phyloP scores from a whole-genome alignment of 768 basidiomycete genomes.

The Pulveroboletus ravenelii region DNA sequence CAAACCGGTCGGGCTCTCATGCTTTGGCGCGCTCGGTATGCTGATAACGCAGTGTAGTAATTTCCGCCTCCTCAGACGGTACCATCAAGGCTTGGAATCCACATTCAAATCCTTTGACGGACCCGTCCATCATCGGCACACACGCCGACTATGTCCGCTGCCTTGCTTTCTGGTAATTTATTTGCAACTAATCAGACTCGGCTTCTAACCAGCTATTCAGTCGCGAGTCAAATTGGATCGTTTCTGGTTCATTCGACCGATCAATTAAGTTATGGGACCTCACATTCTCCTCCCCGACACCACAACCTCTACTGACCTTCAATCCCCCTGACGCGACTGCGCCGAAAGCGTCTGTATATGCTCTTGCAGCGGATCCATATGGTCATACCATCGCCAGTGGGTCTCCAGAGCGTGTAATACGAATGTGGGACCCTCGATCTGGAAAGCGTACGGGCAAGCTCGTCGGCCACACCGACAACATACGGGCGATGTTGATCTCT shows the following conservation, averaged over 20 bases:
- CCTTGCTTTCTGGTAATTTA: conserved; percentile 58
- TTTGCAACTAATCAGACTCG: conserved; percentile 1
- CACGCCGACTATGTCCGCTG: conserved; percentile 88
- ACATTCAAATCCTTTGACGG: conserved; percentile 53
- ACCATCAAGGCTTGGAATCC: conserved; percentile 93
- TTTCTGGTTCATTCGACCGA: conserved; percentile 91
- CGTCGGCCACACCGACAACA: conserved; percentile 96
- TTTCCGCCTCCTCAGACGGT: conserved; percentile 94
- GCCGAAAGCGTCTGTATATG: conserved; percentile 72
- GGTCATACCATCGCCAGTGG: conserved; percentile 85
- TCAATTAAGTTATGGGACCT: conserved; percentile 96
- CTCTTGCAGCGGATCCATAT: conserved; percentile 71
- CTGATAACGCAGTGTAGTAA: conserved; percentile 42
- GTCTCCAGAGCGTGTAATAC: conserved; percentile 84
- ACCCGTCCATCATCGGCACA: conserved; percentile 65
- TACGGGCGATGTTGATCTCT: conserved; percentile 81
- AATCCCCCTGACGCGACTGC: conserved; percentile 61
- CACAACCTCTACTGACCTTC: conserved; percentile 58
- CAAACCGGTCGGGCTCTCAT: conserved; percentile 60
- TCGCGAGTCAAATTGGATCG: conserved; percentile 80
- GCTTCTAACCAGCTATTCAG: conserved; percentile 34
- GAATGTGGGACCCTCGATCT: conserved; percentile 90
- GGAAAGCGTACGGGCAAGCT: conserved; percentile 80
- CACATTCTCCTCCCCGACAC: conserved; percentile 35
- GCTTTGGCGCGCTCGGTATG: background rate